Evolutionary conservation across 139 green algal species (phyloP).

Genomic region (Haematococcus lacustris): DNA sequence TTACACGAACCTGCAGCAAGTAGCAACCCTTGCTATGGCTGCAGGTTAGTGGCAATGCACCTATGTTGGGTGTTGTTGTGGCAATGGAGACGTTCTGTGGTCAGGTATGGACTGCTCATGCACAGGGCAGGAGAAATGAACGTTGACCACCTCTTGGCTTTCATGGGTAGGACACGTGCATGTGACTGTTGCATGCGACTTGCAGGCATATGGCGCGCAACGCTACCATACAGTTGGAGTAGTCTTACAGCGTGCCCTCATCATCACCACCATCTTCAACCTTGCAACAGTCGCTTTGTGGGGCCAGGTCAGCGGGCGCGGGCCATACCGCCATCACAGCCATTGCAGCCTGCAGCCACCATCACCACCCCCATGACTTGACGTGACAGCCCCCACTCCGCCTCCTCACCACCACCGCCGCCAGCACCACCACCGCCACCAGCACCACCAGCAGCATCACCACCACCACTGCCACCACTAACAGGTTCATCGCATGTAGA

Average conservation of each 20-base stretch:
- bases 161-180: not conserved
- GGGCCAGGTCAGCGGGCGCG: too few relatives aligned
- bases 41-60: constrained; percentile 35
- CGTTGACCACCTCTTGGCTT: not conserved
- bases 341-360: too few relatives aligned
- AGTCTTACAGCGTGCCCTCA: constrained; percentile 42
- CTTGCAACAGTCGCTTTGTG: constrained; percentile 22
- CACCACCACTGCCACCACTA: too few relatives aligned
- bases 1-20: not conserved
- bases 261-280: constrained; percentile 40
- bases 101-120: constrained; percentile 6
- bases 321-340: too few relatives aligned
- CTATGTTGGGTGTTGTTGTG: constrained; percentile 45
- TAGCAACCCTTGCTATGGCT: not conserved
- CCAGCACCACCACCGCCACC: too few relatives aligned
- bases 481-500: too few relatives aligned
- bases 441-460: too few relatives aligned
- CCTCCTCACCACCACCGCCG: too few relatives aligned
- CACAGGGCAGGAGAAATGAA: not conserved
- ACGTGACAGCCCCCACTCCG: too few relatives aligned
- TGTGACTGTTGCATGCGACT: not conserved
- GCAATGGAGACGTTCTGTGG: constrained; percentile 61
- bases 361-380: too few relatives aligned
- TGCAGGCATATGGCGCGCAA: constrained; percentile 40
- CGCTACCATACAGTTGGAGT: constrained; percentile 31